These are phyloP conservation scores for Conidiobolus incongruus DNA, from an alignment of 371 early-diverging fungal genomes.

Conservation along the genomic window DNA sequence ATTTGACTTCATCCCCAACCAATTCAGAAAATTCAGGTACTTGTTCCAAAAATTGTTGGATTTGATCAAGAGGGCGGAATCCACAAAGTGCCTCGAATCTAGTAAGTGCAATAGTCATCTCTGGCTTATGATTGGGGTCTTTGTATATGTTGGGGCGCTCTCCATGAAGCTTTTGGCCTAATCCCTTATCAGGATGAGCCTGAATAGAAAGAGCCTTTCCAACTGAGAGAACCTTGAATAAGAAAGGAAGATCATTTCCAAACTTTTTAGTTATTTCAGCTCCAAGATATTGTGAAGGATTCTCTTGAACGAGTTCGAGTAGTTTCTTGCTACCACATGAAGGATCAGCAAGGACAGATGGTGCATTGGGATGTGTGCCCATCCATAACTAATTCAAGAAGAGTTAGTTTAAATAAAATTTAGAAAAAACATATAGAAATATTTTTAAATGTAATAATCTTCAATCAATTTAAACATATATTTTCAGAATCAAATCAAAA, in stretches of 20 bases:
- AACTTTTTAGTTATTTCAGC: slow-evolving; percentile 24
- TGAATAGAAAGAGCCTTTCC: slow-evolving; percentile 90
- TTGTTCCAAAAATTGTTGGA: slow-evolving; percentile 25
- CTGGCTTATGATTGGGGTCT: slow-evolving; percentile 87
- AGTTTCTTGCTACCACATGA: slow-evolving; percentile 3
- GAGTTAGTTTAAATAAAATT: neutral
- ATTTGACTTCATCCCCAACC: slow-evolving; percentile 16
- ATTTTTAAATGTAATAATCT: neutral
- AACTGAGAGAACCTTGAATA: slow-evolving; percentile 92
- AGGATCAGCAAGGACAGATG: slow-evolving; percentile 18
- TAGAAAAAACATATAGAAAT: neutral
- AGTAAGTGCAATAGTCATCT: slow-evolving; percentile 93
- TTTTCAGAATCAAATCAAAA: slow-evolving; percentile 4
- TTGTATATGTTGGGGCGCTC: slow-evolving; percentile 65
- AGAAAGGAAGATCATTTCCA: slow-evolving; percentile 71
- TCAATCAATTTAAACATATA: slow-evolving; percentile 2
- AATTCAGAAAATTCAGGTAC: slow-evolving; percentile 58
- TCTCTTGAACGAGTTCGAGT: slow-evolving; percentile 10
- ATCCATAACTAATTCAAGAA: slow-evolving; percentile 64
- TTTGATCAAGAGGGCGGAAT: slow-evolving; percentile 75
- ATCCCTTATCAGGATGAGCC: slow-evolving; percentile 86
- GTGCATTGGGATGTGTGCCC: slow-evolving; percentile 93
- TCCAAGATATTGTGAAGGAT: slow-evolving; percentile 20
- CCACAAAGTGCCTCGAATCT: slow-evolving; percentile 88
- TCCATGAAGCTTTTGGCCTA: slow-evolving; percentile 48